Evolutionary conservation across 2,329 filamentous ascomycete species (phyloP), one percentile per base, ranked within the genome.

Genomic region (Tolypocladium tropicale): DNA sequence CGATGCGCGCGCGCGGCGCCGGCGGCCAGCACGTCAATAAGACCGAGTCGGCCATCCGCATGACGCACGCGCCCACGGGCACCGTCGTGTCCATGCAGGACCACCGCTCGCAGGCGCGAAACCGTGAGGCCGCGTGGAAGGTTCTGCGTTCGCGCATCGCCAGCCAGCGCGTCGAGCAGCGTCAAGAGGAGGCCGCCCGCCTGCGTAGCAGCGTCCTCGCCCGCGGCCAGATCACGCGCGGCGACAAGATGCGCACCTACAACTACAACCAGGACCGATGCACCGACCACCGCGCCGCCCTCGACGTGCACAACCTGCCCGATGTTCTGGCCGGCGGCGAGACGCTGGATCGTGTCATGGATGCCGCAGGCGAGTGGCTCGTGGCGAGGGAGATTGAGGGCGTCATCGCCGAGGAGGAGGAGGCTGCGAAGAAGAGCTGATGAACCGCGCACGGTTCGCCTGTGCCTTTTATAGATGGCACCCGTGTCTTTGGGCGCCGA

Each of bases 1-100:
- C 91, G 58, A 96, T 97, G 92, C 82, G 92, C 18, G 91, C 94
- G 0, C 79, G 90, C 50, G 94, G 94, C 58, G 93, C 94, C 0
- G 94, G 94, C 34, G 94, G 94, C 1, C 94, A 99, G 75, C 94
- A 99, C 72, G 94, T 99, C 68, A 99, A 99, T 75, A 96, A 93
- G 70, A 99, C 94, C 0, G 94, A 99, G 74, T 96, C 90, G 33
- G 94, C 94, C 4, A 89, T 99, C 59, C 86, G 94, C 11, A 78
- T 99, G 65, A 97, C 92, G 2, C 94, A 99, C 74, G 72, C 88
- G 7, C 94, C 94, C 2, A 95, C 91, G 1, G 89, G 88, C 49
- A 94, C 85, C 0, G 83, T 89, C 2, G 92, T 97, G 16, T 86
- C 86, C 14, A 95, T 97, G 80, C 94, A 99, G 71, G 94, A 99